A percentile compares a stretch with the other conserved stretches of the same genome.
phyloP scores from a whole-genome alignment of 495 filamentous ascomycete genomes.

The Evernia prunastri region DNA sequence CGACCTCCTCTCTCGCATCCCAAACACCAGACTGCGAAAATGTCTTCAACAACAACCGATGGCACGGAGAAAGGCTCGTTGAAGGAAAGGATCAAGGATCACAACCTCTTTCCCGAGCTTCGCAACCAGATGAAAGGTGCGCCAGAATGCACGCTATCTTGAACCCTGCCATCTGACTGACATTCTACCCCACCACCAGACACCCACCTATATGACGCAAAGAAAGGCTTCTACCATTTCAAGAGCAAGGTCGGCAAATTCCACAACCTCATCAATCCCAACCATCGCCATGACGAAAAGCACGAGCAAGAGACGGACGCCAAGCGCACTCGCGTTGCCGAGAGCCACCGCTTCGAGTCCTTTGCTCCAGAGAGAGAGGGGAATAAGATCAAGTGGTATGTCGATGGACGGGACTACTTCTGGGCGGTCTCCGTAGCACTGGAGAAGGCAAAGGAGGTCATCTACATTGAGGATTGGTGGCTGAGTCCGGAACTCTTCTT shows the following conservation, averaged over 20 bases:
- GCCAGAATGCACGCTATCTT: neutral
- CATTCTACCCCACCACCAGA: slow-evolving; percentile 15
- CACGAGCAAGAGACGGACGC: slow-evolving; percentile 80
- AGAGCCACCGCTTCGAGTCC: slow-evolving; percentile 75
- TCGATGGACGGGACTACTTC: slow-evolving; percentile 87
- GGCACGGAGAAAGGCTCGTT: slow-evolving; percentile 4
- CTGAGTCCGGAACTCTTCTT: slow-evolving; percentile 89
- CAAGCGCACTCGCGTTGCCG: slow-evolving; percentile 64
- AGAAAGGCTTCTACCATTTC: slow-evolving; percentile 44
- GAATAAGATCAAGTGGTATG: slow-evolving; percentile 94
- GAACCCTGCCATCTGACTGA: neutral
- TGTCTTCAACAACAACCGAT: slow-evolving; percentile 1
- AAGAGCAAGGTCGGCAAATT: slow-evolving; percentile 65
- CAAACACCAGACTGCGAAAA: neutral
- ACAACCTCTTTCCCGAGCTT: slow-evolving; percentile 15
- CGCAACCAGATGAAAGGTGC: slow-evolving; percentile 18
- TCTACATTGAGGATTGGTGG: slow-evolving; percentile 98
- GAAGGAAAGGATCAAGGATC: slow-evolving; percentile 17
- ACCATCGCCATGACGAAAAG: slow-evolving; percentile 91
- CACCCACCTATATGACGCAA: slow-evolving; percentile 42
- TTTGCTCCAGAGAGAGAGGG: slow-evolving; percentile 80
- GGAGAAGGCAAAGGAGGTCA: slow-evolving; percentile 80
- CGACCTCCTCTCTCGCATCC: neutral
- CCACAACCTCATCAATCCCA: slow-evolving; percentile 69
- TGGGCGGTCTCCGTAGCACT: slow-evolving; percentile 85